These are phyloP conservation scores for Cercophora samala DNA, from an alignment of 495 filamentous ascomycete species.

Conservation along the genomic window DNA sequence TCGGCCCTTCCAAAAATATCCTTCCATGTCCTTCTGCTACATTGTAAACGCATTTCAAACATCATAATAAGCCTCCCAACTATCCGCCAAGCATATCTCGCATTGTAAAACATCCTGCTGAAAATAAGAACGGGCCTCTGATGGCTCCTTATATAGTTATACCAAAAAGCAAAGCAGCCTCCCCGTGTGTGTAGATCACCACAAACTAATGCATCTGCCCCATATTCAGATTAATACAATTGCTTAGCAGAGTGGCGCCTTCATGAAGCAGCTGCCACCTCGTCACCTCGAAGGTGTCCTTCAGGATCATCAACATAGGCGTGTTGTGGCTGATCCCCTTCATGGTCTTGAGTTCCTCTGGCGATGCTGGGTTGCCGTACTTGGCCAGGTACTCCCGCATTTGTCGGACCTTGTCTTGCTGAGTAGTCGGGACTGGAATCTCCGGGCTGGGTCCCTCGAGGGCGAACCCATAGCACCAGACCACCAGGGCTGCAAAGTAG, in stretches of 20 bases:
- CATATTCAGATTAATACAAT: slow-evolving; percentile 62
- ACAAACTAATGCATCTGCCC: slow-evolving; percentile 25
- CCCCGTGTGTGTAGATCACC: too few species aligned
- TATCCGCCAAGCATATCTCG: neutral
- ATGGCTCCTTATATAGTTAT: neutral
- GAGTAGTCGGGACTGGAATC: slow-evolving; percentile 48
- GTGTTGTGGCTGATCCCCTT: slow-evolving; percentile 77
- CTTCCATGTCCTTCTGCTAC: neutral
- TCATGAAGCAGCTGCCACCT: slow-evolving; percentile 92
- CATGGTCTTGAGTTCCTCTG: slow-evolving; percentile 74
- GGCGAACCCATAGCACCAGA: slow-evolving; percentile 94
- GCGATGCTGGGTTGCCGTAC: slow-evolving; percentile 70
- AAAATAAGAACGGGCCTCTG: neutral
- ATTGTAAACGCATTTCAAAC: neutral
- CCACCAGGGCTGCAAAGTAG: slow-evolving; percentile 85
- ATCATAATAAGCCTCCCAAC: neutral
- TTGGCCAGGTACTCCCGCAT: slow-evolving; percentile 76
- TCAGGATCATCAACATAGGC: slow-evolving; percentile 76
- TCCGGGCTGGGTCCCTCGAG: slow-evolving; percentile 70
- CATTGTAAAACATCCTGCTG: too few species aligned
- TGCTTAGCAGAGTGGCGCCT: slow-evolving; percentile 72
- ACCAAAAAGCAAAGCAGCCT: neutral
- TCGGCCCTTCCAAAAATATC: neutral
- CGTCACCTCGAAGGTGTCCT: slow-evolving; percentile 74
- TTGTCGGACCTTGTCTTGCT: slow-evolving; percentile 64